Percentiles rank a stretch among this genome's conserved stretches.
phyloP scores from a whole-genome alignment of 2,329 filamentous ascomycete genomes.

The Fusarium devonianum region DNA sequence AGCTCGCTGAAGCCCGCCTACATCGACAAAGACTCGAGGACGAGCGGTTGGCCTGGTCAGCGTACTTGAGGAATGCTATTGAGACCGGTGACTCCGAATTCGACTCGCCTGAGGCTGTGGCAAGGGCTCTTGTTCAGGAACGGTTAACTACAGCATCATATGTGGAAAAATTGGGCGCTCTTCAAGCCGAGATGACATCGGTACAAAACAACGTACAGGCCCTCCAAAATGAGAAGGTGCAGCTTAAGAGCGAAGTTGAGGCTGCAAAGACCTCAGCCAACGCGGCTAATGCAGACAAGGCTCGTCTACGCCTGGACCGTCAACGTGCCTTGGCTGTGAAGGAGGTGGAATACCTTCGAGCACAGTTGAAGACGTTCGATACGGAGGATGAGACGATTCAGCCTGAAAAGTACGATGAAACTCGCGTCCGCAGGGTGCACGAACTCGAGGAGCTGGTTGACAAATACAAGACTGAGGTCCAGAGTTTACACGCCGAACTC shows the following conservation, averaged over 20 bases:
- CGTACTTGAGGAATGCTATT: conserved; percentile 77
- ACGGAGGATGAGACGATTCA: conserved; percentile 88
- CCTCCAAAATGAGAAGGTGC: conserved; percentile 73
- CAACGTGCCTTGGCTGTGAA: conserved; percentile 87
- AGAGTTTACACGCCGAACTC: conserved; percentile 77
- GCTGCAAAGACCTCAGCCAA: conserved; percentile 64
- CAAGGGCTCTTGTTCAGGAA: conserved; percentile 82
- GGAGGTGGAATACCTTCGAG: conserved; percentile 92
- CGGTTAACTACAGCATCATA: conserved; percentile 80
- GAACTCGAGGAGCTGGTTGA: conserved; percentile 88
- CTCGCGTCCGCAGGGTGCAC: conserved; percentile 75
- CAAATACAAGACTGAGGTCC: conserved; percentile 82
- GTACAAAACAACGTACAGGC: conserved; percentile 77
- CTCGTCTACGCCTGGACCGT: conserved; percentile 78
- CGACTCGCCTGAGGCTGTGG: conserved; percentile 86
- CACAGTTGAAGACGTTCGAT: conserved; percentile 88
- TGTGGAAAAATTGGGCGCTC: conserved; percentile 78
- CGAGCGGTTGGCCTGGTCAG: conserved; percentile 85
- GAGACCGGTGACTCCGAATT: conserved; percentile 74
- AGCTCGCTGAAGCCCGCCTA: conserved; percentile 80
- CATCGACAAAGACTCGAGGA: conserved; percentile 89
- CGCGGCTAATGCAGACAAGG: conserved; percentile 66
- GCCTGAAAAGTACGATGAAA: conserved; percentile 77
- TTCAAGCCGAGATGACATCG: conserved; percentile 80
- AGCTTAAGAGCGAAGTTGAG: conserved; percentile 73